A percentile compares a stretch with the other conserved stretches of the same genome.
Conservation (phyloP, 2,329 filamentous ascomycete species). For the Trichoderma atroviride region DNA sequence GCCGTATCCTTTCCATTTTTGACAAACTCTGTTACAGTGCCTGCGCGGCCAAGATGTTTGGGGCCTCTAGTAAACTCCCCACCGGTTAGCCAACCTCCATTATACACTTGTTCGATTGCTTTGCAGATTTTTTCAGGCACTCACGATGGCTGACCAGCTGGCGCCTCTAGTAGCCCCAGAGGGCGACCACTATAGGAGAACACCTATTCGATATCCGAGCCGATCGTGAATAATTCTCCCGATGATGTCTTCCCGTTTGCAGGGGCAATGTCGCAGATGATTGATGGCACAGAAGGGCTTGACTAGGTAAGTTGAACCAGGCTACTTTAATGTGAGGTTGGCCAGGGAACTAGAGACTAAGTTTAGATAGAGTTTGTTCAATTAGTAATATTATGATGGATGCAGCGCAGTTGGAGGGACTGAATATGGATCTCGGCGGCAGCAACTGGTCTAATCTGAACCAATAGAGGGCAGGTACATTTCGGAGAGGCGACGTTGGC, state of each 20-base stretch:
- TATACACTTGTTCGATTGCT: too few relatives aligned
- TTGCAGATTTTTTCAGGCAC: too few relatives aligned
- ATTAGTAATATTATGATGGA: slow-evolving; percentile 5
- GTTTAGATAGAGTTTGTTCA: neutral
- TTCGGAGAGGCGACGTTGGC: too few relatives aligned
- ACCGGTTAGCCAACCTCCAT: too few relatives aligned
- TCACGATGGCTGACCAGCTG: too few relatives aligned
- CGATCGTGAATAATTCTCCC: neutral
- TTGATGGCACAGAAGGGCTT: slow-evolving; percentile 5
- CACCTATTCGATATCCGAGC: too few relatives aligned
- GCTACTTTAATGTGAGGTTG: too few relatives aligned
- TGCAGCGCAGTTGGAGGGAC: neutral
- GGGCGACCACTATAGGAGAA: too few relatives aligned
- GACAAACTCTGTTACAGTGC: slow-evolving; percentile 84
- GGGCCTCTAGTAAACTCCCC: too few relatives aligned
- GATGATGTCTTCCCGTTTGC: neutral
- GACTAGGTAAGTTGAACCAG: slow-evolving; percentile 1
- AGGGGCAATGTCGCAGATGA: slow-evolving; percentile 15
- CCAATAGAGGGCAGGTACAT: neutral
- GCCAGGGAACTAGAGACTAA: neutral
- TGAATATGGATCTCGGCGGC: neutral
- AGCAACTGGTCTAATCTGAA: neutral
- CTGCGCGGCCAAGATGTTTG: slow-evolving; percentile 81
- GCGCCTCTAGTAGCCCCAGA: too few relatives aligned
- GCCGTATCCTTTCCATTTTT: slow-evolving; percentile 83